These are phyloP conservation scores for Saccharomycopsis malanga DNA, from an alignment of 805 yeast genomes.

Conservation along the genomic window DNA sequence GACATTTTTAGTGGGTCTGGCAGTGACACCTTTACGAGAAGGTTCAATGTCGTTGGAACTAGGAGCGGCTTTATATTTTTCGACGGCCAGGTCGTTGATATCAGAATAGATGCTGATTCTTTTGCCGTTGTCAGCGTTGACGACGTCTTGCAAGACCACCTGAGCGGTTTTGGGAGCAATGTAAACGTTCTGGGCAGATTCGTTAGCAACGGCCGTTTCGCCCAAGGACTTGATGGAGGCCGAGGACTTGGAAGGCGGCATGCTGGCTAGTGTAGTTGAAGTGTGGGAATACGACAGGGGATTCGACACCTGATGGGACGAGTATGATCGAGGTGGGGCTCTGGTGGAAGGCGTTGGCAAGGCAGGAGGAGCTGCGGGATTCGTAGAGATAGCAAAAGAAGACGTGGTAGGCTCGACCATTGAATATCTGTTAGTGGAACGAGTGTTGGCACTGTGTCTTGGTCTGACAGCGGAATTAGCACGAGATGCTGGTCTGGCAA, in stretches of 20 bases:
- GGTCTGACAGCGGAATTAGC: constrained; percentile 1
- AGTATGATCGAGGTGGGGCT: constrained; percentile 13
- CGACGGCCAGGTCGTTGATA: neutral
- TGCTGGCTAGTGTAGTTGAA: neutral
- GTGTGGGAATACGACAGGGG: constrained; percentile 1
- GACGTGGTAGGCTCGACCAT: constrained; percentile 21
- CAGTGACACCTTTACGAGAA: constrained; percentile 2
- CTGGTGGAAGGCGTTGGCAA: constrained; percentile 8
- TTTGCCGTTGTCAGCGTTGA: constrained; percentile 42
- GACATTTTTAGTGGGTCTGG: constrained; percentile 14
- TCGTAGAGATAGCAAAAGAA: constrained; percentile 16
- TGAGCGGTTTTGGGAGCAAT: constrained; percentile 45
- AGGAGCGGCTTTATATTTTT: constrained; percentile 4
- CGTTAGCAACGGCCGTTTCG: constrained; percentile 13
- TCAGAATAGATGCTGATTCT: constrained; percentile 17
- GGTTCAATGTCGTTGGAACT: neutral
- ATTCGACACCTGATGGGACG: constrained; percentile 13
- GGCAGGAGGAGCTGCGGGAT: constrained; percentile 4
- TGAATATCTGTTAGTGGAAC: constrained; percentile 16
- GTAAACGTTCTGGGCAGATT: constrained; percentile 24
- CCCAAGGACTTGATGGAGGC: constrained; percentile 14
- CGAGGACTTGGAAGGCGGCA: constrained; percentile 14
- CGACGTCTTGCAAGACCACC: constrained; percentile 65
- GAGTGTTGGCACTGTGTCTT: neutral
- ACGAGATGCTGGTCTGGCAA: constrained; percentile 1